Percentiles rank a stretch among this genome's conserved stretches.
Conservation (phyloP, 345 rosid species). For the Brassica nigra region DNA sequence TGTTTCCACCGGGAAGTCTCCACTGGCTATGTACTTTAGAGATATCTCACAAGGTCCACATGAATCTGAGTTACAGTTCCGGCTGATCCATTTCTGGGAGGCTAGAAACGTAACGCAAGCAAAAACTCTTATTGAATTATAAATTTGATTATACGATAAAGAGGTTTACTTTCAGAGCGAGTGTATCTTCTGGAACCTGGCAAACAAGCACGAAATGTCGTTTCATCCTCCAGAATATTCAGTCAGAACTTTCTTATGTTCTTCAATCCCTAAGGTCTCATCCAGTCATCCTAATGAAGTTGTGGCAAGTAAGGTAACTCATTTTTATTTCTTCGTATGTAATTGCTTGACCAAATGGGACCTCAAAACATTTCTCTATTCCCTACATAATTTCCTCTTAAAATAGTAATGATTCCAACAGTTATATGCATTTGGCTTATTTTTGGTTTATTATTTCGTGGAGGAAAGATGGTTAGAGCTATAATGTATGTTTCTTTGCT, state of each 20-base stretch:
- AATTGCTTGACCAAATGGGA: neutral
- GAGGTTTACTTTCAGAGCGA: too few relatives aligned
- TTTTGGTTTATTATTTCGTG: constrained; percentile 38
- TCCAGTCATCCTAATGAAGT: constrained; percentile 37
- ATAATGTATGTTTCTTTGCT: constrained; percentile 51
- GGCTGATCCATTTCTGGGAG: too few relatives aligned
- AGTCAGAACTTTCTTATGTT: constrained; percentile 73
- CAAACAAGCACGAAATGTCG: too few relatives aligned
- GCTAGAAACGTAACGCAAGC: too few relatives aligned
- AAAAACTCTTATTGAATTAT: too few relatives aligned
- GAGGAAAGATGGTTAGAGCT: constrained; percentile 86
- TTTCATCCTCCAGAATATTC: constrained; percentile 59
- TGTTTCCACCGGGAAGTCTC: too few relatives aligned
- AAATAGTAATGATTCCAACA: constrained; percentile 12
- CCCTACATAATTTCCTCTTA: too few relatives aligned
- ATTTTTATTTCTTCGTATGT: neutral
- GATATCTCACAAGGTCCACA: too few relatives aligned
- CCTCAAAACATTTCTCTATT: neutral
- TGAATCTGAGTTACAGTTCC: too few relatives aligned
- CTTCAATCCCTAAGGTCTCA: constrained; percentile 66
- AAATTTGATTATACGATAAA: too few relatives aligned
- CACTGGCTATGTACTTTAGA: too few relatives aligned
- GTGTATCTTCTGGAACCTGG: too few relatives aligned
- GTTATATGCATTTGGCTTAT: constrained; percentile 13
- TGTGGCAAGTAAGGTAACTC: constrained; percentile 47